These are phyloP conservation scores for Candida pseudofarinosa DNA, from an alignment of 805 yeast genomes.

Conservation along the genomic window DNA sequence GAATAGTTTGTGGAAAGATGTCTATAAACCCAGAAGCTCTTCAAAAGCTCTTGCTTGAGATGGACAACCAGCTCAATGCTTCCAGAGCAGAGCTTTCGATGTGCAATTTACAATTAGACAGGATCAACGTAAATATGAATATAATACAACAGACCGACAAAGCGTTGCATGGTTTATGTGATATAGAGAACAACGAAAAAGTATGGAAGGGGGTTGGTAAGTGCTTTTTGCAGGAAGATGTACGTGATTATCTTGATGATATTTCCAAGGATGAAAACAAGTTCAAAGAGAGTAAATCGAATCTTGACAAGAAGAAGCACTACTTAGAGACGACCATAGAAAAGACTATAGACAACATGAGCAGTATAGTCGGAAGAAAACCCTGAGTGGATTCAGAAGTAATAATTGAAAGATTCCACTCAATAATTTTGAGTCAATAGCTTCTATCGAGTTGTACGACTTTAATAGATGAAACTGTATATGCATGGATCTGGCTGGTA, in stretches of 20 bases:
- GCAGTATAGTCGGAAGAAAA: slow-evolving; percentile 33
- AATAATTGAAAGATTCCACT: too few species aligned
- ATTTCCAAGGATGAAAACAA: slow-evolving; percentile 50
- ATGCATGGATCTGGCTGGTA: too few species aligned
- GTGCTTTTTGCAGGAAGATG: slow-evolving; percentile 52
- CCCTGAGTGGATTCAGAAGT: too few species aligned
- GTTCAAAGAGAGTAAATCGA: slow-evolving; percentile 55
- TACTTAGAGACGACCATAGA: slow-evolving; percentile 76
- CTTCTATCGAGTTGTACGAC: too few species aligned
- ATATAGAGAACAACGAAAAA: slow-evolving; percentile 33
- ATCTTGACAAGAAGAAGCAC: slow-evolving; percentile 61
- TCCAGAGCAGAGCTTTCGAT: slow-evolving; percentile 56
- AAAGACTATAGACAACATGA: slow-evolving; percentile 64
- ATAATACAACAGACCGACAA: slow-evolving; percentile 53
- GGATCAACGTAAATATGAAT: slow-evolving; percentile 46
- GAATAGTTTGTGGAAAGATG: too few species aligned
- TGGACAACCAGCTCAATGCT: slow-evolving; percentile 60
- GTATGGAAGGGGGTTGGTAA: slow-evolving; percentile 90
- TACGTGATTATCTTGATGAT: slow-evolving; percentile 43
- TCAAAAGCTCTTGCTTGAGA: slow-evolving; percentile 56
- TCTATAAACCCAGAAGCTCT: slow-evolving; percentile 45
- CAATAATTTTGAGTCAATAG: too few species aligned
- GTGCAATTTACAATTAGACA: slow-evolving; percentile 49
- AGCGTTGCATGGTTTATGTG: slow-evolving; percentile 45
- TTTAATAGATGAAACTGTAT: too few species aligned